Evolutionary conservation across 2,329 filamentous ascomycete species (phyloP), one percentile per base, ranked within the genome.

Genomic region (Fusarium anguioides): DNA sequence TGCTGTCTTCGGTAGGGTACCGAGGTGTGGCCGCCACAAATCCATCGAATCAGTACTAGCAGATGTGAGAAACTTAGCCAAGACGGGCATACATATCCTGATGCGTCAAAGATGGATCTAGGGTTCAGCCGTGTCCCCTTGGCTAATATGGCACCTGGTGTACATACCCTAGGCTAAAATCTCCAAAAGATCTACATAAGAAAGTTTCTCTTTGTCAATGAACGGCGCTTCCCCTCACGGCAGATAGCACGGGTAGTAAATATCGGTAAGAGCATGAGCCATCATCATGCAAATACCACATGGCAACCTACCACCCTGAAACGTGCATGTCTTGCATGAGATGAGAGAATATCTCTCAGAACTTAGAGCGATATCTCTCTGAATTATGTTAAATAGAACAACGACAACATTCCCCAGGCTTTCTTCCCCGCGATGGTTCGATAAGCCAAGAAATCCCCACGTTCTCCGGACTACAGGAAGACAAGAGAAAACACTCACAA

Each of bases 391-490:
- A 7, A 15, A 4, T 8, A 24, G 2, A 14, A 5, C 5, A 17
- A 4, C 12, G 9, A 18, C 15, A 7, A 17, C n/a, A 39, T 39
- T 48, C 42, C 24, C 51, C 49, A 49, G 27, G 10, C 18, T 35
- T 24, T n/a, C 2, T 49, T n/a, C 33, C 24, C 42, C 12, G 7
- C 33, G 7, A 33, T 54, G 17, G 44, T 54, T 50, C n/a, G 26
- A 39, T 17, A 20, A 12, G 44, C 50, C 42, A 54, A 49, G 50
- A 18, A 8, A 36, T 52, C 45, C 51, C 44, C 44, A 23, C 44
- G 44, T 27, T 55, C n/a, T 14, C 41, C 44, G 26, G 51, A 1
- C 8, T 11, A 21, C 51, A 20, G n/a, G 44, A 31, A 14, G 23
- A 27, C 20, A 18, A 20, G 17, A 31, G 20, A 39, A 1, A 42